These are phyloP conservation scores for Primulina huaijiensis DNA, from an alignment of 257 asterid species.

Conservation along the genomic window DNA sequence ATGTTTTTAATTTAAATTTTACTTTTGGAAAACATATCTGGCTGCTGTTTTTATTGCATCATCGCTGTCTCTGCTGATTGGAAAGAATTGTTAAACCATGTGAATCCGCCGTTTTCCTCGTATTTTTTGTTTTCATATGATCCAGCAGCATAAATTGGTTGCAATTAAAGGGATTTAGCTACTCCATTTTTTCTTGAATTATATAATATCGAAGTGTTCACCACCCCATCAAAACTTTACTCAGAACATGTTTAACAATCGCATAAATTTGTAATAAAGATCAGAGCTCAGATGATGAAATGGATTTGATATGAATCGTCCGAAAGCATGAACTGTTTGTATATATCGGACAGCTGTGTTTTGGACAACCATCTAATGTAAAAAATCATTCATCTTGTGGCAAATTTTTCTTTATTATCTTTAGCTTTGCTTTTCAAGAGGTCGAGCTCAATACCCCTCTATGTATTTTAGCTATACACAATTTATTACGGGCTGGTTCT, in stretches of 20 bases:
- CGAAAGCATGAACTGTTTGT: background rate
- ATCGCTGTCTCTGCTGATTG: too few relatives aligned
- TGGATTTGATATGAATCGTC: background rate
- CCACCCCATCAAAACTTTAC: background rate
- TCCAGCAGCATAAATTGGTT: background rate
- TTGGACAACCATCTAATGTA: background rate
- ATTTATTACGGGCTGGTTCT: background rate
- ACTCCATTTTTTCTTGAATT: too few relatives aligned
- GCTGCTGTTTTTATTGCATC: too few relatives aligned
- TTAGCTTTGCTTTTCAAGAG: background rate
- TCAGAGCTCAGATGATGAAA: background rate
- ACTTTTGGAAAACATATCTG: too few relatives aligned
- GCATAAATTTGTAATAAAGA: background rate
- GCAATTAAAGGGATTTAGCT: background rate
- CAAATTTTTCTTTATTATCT: background rate
- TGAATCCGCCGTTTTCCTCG: too few relatives aligned
- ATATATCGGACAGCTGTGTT: background rate
- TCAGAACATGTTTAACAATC: background rate
- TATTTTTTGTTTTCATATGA: background rate
- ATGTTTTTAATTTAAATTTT: too few relatives aligned
- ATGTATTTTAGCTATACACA: too few relatives aligned
- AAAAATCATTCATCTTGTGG: background rate
- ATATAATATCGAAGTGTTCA: background rate
- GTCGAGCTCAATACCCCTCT: background rate
- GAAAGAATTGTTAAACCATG: too few relatives aligned